phyloP scores from a whole-genome alignment of 768 basidiomycete genomes.

The Cyclocybe cylindracea region DNA sequence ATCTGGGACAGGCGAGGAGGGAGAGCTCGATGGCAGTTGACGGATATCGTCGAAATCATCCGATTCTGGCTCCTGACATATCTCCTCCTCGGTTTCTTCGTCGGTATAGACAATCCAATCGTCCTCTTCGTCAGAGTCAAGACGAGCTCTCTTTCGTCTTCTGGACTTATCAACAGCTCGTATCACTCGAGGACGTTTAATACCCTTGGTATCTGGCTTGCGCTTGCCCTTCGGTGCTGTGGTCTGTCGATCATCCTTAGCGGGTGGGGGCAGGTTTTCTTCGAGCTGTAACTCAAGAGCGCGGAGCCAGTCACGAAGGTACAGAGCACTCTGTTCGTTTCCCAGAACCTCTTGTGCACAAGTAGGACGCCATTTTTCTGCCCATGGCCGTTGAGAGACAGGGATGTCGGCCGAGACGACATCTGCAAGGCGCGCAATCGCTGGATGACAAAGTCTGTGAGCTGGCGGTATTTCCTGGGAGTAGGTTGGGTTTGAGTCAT shows the following conservation, averaged over 20 bases:
- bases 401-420: slow-evolving; percentile 17
- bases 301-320: slow-evolving; percentile 77
- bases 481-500: slow-evolving; percentile 1
- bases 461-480: slow-evolving; percentile 24
- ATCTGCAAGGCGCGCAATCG: slow-evolving; percentile 42
- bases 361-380: slow-evolving; percentile 74
- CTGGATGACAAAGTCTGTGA: slow-evolving; percentile 46
- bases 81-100: slow-evolving; percentile 39
- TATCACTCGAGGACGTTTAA: slow-evolving; percentile 61
- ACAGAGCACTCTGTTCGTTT: slow-evolving; percentile 68
- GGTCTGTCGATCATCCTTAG: slow-evolving; percentile 2
- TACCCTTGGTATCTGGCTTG: slow-evolving; percentile 32
- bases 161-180: slow-evolving; percentile 50
- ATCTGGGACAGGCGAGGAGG: slow-evolving; percentile 9
- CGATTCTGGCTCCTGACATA: slow-evolving; percentile 13
- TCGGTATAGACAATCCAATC: slow-evolving; percentile 59
- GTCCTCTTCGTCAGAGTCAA: slow-evolving; percentile 57
- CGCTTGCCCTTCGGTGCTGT: slow-evolving; percentile 24
- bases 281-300: slow-evolving; percentile 65
- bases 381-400: slow-evolving; percentile 57
- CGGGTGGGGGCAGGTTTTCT: slow-evolving; percentile 10
- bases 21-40: slow-evolving; percentile 18
- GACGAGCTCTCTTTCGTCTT: slow-evolving; percentile 53
- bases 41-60: slow-evolving; percentile 18
- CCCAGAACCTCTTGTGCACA: slow-evolving; percentile 77